These are phyloP conservation scores for Albatrellus sp. DNA, from an alignment of 1,284 basidiomycete species.

Conservation along the genomic window DNA sequence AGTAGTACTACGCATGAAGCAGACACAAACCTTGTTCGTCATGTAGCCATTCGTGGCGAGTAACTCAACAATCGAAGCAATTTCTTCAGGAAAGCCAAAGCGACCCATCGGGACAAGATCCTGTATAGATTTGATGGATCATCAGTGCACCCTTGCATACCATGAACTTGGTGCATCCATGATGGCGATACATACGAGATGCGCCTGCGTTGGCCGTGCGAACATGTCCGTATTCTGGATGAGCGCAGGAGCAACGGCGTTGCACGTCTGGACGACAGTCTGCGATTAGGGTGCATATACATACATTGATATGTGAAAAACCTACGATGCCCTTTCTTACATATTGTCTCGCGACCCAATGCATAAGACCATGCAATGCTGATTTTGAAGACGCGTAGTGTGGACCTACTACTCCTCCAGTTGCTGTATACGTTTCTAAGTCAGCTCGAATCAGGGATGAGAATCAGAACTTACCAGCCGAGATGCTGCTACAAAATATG, in stretches of 20 bases:
- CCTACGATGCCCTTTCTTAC: conserved; percentile 40
- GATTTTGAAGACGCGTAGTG: conserved; percentile 47
- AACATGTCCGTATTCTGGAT: conserved; percentile 40
- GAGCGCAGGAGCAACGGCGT: conserved; percentile 40
- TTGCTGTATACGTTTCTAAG: conserved; percentile 13
- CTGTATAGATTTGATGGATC: conserved; percentile 13
- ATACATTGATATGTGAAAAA: not conserved
- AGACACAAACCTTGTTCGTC: conserved; percentile 36
- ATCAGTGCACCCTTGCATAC: not conserved
- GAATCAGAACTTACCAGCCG: conserved; percentile 17
- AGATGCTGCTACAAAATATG: conserved; percentile 26
- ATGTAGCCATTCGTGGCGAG: conserved; percentile 37
- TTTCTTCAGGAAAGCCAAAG: conserved; percentile 36
- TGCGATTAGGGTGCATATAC: not conserved
- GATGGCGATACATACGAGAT: conserved; percentile 20
- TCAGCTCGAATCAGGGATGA: not conserved
- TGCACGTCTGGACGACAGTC: conserved; percentile 27
- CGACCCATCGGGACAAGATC: conserved; percentile 36
- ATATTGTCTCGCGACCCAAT: conserved; percentile 41
- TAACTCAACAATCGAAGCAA: conserved; percentile 36
- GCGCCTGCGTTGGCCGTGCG: conserved; percentile 20
- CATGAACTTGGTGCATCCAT: no score
- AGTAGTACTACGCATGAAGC: not conserved
- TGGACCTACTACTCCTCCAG: conserved; percentile 41
- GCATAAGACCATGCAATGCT: conserved; percentile 39